A percentile compares a stretch with the other conserved stretches of the same genome.
phyloP scores from a whole-genome alignment of 768 basidiomycete species.

The Cyclocybe aegerita region DNA sequence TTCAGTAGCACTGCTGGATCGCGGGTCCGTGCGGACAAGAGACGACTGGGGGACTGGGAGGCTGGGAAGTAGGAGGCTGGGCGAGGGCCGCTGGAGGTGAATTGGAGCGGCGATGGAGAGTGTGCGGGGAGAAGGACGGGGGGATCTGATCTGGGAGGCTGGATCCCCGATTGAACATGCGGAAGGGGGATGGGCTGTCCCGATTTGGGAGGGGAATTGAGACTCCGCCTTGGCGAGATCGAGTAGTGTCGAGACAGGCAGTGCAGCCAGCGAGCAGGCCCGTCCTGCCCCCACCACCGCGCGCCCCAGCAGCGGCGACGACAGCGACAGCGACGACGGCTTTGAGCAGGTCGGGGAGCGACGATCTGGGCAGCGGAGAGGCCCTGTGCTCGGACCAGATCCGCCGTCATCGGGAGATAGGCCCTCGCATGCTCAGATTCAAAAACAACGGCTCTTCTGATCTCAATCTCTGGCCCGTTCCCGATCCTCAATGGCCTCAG shows the following conservation, averaged over 20 bases:
- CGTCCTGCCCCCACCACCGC: conserved; percentile 15
- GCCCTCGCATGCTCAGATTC: conserved; percentile 41
- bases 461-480: conserved; percentile 36
- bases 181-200: conserved; percentile 17
- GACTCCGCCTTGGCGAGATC: conserved; percentile 35
- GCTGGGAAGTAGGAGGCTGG: too few relatives aligned
- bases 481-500: conserved; percentile 31
- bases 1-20: background rate
- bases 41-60: too few relatives aligned
- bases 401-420: conserved; percentile 72
- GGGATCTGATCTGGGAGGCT: conserved; percentile 12
- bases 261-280: conserved; percentile 13
- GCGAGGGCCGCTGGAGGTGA: background rate
- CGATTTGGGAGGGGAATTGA: conserved; percentile 28
- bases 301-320: background rate
- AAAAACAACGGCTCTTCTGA: conserved; percentile 37
- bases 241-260: conserved; percentile 10
- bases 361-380: background rate
- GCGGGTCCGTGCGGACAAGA: background rate
- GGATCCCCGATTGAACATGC: conserved; percentile 7
- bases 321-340: background rate
- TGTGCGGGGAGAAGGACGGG: conserved; percentile 3
- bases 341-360: background rate
- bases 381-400: conserved; percentile 35
- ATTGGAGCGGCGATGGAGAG: background rate